These are phyloP conservation scores for Podila minutissima DNA, from an alignment of 192 early-diverging fungal genomes.

Conservation along the genomic window DNA sequence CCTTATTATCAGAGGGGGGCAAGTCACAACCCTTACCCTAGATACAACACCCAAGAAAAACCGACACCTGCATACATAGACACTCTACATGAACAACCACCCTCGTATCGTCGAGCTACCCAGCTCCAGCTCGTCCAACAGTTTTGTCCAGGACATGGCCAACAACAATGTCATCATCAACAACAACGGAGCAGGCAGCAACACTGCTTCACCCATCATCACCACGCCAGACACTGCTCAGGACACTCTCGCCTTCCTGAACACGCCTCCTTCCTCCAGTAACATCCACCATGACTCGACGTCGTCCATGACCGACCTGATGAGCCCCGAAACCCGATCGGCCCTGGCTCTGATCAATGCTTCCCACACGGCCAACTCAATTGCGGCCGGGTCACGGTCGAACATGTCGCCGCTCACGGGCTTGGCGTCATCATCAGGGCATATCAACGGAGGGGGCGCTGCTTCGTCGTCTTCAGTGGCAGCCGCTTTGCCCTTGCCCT, in stretches of 20 bases:
- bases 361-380: constrained; percentile 5
- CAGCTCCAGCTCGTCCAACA: constrained; percentile 13
- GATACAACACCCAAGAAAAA: too few relatives aligned
- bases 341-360: constrained; percentile 18
- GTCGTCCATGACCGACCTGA: constrained; percentile 1
- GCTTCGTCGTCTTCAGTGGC: too few relatives aligned
- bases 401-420: constrained; percentile 1
- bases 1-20: too few relatives aligned
- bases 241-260: neutral
- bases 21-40: too few relatives aligned
- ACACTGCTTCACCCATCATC: constrained; percentile 6
- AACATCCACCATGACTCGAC: neutral
- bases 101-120: constrained; percentile 38
- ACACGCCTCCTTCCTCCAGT: neutral
- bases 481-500: too few relatives aligned
- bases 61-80: neutral
- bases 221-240: constrained; percentile 17
- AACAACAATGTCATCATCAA: neutral
- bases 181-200: neutral
- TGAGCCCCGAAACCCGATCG: constrained; percentile 5
- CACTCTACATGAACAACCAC: neutral
- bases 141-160: neutral
- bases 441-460: too few relatives aligned
- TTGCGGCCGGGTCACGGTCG: constrained; percentile 1
- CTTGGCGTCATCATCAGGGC: neutral